A percentile compares a stretch with the other conserved stretches of the same genome.
Conservation (phyloP, 1,284 basidiomycete species). For the Peniophora sp. region DNA sequence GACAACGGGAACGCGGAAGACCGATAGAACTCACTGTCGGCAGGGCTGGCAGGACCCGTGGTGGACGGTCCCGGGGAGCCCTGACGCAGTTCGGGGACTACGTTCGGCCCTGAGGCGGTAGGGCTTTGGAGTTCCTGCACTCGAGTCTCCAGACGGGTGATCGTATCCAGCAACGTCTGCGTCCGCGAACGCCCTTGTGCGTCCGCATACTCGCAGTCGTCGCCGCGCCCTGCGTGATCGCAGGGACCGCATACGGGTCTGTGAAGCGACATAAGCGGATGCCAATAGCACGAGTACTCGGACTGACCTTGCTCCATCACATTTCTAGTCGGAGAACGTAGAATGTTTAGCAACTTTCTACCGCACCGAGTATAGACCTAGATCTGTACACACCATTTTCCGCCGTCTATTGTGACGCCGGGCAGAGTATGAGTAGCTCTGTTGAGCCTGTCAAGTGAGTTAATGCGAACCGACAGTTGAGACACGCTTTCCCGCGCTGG, state of each 20-base stretch:
- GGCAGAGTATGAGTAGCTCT: not conserved
- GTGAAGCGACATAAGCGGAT: too few species aligned
- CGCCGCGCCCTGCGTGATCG: slow-evolving; percentile 21
- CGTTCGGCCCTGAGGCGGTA: slow-evolving; percentile 11
- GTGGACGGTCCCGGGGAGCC: not conserved
- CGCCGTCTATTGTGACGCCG: slow-evolving; percentile 20
- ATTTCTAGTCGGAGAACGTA: slow-evolving; percentile 27
- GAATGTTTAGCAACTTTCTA: not conserved
- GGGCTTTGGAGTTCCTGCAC: slow-evolving; percentile 29
- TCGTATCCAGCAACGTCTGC: slow-evolving; percentile 28
- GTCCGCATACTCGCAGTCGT: slow-evolving; percentile 35
- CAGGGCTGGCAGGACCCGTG: slow-evolving; percentile 6
- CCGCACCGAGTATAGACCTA: too few species aligned
- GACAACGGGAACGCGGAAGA: not conserved
- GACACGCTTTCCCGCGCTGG: slow-evolving; percentile 18
- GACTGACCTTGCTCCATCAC: slow-evolving; percentile 26
- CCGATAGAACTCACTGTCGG: slow-evolving; percentile 2
- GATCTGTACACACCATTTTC: slow-evolving; percentile 24
- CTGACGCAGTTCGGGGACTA: not conserved
- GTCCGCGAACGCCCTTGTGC: slow-evolving; percentile 24
- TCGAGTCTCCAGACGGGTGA: slow-evolving; percentile 25
- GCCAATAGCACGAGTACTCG: too few species aligned
- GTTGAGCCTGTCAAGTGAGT: not conserved
- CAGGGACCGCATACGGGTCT: slow-evolving; percentile 27
- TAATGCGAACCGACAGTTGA: slow-evolving; percentile 15